Percentiles rank a stretch among this genome's conserved stretches.
These are phyloP conservation scores for Dictyostelium firmibasis DNA, from an alignment of 78 protist genomes.

Conservation along the genomic window DNA sequence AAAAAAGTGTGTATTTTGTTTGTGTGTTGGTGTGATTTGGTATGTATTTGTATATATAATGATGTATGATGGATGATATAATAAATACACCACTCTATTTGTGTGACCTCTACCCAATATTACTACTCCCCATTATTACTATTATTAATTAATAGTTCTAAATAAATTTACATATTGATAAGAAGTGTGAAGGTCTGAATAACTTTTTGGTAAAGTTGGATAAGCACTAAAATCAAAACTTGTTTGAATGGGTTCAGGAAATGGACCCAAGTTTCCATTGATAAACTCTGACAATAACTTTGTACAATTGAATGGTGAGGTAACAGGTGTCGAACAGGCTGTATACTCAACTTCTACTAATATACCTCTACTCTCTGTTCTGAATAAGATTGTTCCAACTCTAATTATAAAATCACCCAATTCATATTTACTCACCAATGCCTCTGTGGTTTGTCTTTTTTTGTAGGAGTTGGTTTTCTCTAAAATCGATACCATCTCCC, in stretches of 20 bases:
- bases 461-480: constrained; percentile 61
- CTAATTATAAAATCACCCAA: constrained; percentile 63
- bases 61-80: too few species aligned
- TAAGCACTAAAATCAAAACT: constrained; percentile 55
- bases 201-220: constrained; percentile 23
- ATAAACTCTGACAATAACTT: constrained; percentile 62
- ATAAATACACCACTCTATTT: too few species aligned
- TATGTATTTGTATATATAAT: too few species aligned
- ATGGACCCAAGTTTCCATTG: constrained; percentile 16
- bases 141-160: neutral
- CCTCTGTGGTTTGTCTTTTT: constrained; percentile 46
- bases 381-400: constrained; percentile 44
- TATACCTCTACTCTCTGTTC: constrained; percentile 40
- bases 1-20: too few species aligned
- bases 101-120: too few species aligned
- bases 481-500: constrained; percentile 46
- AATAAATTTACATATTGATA: constrained; percentile 64
- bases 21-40: too few species aligned
- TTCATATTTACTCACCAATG: constrained; percentile 34
- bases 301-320: constrained; percentile 54
- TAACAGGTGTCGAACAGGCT: constrained; percentile 2
- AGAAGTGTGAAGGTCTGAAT: constrained; percentile 63
- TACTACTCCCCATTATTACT: too few species aligned
- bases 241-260: constrained; percentile 52
- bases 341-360: constrained; percentile 51